Conservation (phyloP, 768 basidiomycete genomes). For the Agrocybe chaxingu region DNA sequence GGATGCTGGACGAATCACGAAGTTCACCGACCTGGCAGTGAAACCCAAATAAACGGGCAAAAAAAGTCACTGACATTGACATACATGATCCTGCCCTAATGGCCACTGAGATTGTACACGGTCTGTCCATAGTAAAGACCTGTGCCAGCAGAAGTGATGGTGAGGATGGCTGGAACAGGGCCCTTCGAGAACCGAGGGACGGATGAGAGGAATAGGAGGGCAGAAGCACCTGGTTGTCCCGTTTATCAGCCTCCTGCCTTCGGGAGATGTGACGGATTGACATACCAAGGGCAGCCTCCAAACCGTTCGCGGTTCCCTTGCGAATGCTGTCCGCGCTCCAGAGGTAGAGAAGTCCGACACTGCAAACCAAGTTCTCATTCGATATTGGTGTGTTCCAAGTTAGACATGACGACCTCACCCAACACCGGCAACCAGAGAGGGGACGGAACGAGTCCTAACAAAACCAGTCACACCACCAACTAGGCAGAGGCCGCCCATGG, state of each 20-base stretch:
- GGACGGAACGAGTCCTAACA: conserved; percentile 69
- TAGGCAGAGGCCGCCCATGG: conserved; percentile 74
- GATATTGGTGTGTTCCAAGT: background rate
- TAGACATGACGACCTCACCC: conserved; percentile 41
- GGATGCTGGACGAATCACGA: too few species aligned
- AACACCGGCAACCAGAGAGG: conserved; percentile 80
- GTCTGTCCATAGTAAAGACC: conserved; percentile 70
- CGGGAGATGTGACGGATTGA: background rate
- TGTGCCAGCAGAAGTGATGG: conserved; percentile 56
- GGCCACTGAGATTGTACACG: conserved; percentile 37
- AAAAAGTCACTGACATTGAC: background rate
- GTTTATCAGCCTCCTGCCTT: background rate
- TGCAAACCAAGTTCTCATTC: conserved; percentile 20
- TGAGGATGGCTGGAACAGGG: conserved; percentile 64
- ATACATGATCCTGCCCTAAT: conserved; percentile 10
- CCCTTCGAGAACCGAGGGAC: conserved; percentile 70
- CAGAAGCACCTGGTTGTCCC: conserved; percentile 62
- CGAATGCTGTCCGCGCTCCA: conserved; percentile 78
- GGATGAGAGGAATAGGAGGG: conserved; percentile 70
- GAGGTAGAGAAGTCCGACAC: conserved; percentile 76
- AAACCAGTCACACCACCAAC: conserved; percentile 76
- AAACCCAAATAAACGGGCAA: too few species aligned
- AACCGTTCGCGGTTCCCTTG: conserved; percentile 68
- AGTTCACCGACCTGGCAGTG: too few species aligned
- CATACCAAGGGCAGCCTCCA: conserved; percentile 76